These are phyloP conservation scores for Ophiostoma ulmi DNA, from an alignment of 2,329 filamentous ascomycete genomes.

Conservation along the genomic window DNA sequence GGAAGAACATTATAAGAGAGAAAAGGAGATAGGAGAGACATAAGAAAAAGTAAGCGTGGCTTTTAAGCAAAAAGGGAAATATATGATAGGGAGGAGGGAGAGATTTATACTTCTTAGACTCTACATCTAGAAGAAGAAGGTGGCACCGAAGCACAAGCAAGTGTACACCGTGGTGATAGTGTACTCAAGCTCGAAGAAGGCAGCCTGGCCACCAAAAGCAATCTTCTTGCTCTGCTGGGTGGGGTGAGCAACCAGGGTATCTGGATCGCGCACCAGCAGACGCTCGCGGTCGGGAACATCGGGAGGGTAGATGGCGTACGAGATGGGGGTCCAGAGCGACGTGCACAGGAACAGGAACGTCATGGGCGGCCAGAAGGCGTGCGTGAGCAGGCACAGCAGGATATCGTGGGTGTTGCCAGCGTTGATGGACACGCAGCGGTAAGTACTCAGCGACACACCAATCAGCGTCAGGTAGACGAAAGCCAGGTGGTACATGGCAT, in stretches of 20 bases:
- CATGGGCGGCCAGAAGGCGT: conserved; percentile 58
- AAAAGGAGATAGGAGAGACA: conserved; percentile 13
- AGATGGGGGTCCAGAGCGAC: conserved; percentile 54
- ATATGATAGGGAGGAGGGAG: neutral
- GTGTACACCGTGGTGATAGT: conserved; percentile 48
- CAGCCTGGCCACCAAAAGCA: conserved; percentile 49
- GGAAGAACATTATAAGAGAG: conserved; percentile 5
- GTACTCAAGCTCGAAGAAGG: conserved; percentile 54
- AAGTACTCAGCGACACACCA: conserved; percentile 46
- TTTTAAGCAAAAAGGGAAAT: neutral
- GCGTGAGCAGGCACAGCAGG: conserved; percentile 52
- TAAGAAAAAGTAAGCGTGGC: conserved; percentile 10
- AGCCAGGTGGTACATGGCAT: conserved; percentile 42
- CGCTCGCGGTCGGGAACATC: conserved; percentile 54
- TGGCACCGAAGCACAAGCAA: conserved; percentile 43
- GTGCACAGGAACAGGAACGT: conserved; percentile 52
- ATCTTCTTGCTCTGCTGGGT: conserved; percentile 39
- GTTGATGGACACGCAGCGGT: conserved; percentile 37
- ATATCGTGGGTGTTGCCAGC: conserved; percentile 51
- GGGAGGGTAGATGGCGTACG: conserved; percentile 57
- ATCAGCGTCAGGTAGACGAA: conserved; percentile 38
- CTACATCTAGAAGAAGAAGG: conserved; percentile 21
- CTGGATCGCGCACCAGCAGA: conserved; percentile 50
- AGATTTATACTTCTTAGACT: no score
- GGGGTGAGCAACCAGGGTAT: conserved; percentile 49